Evolutionary conservation across 1,284 basidiomycete genomes (phyloP), one percentile per base, ranked within the genome.

Genomic region (Cystobasidium slooffiae): DNA sequence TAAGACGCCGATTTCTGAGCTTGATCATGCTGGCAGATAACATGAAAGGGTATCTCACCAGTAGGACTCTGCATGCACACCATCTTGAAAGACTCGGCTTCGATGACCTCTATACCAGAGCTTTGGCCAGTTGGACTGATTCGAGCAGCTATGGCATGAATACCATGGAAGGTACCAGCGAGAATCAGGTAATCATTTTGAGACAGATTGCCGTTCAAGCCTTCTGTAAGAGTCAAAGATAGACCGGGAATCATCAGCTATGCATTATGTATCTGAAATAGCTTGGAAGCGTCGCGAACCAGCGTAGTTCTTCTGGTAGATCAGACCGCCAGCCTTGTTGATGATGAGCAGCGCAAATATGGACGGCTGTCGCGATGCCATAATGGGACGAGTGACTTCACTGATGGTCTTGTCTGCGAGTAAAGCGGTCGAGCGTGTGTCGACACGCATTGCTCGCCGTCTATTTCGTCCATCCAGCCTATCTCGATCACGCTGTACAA

Each of bases 111-210:
- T 9, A 92, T 90, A 18, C 97, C 97, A 16, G 91, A 92, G 80
- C 91, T 91, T 39, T 78, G 78, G 1, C 90, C 90, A 3, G 88
- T 88, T 0, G 97, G 97, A 3, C 92, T 93, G 55, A 99, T 86
- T 52, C 93, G 89, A 76, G 91, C 91, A 0, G 96, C 97, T 80
- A 99, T 99, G 14, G 97, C 97, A 80, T 99, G 97, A 55, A 99
- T 97, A 66, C 96, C 95, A 79, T 99, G 97, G 66, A 99, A 84
- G 8, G 97, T 99, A 63, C 97, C 96, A 1, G 97, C 97, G 41
- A 99, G 88, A 22, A 99, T 92, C 75, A 99, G 89, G 79, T 97
- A 92, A 82, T 98, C 96, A 84, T 99, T 99, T n/a, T 96, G 94
- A 7, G 91, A 90, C 77, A 95, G 84, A 89, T 88, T 8, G 92